phyloP scores from a whole-genome alignment of 2,329 filamentous ascomycete genomes.

The Aaosphaeria arxii region DNA sequence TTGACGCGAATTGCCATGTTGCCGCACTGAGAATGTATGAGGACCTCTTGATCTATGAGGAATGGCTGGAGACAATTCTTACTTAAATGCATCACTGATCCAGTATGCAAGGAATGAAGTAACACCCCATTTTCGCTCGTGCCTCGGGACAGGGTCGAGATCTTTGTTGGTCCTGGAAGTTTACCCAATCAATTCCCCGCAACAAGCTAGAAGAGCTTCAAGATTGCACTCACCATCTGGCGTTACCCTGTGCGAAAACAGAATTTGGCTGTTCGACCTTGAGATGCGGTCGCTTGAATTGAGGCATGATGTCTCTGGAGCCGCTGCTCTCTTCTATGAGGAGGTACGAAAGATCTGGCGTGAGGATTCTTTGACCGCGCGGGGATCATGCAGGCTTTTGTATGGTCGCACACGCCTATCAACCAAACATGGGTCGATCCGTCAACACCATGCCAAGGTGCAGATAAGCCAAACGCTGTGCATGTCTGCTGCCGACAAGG shows the following conservation, averaged over 20 bases:
- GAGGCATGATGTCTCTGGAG: slow-evolving; percentile 14
- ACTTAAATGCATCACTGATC: slow-evolving; percentile 53
- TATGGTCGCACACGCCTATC: slow-evolving; percentile 1
- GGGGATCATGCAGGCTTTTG: background rate
- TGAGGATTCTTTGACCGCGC: no score
- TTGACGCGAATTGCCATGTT: slow-evolving; percentile 52
- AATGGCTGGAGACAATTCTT: slow-evolving; percentile 1
- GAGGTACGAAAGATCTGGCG: no score
- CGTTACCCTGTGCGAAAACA: slow-evolving; percentile 43
- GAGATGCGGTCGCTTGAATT: slow-evolving; percentile 39
- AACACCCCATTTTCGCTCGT: slow-evolving; percentile 46
- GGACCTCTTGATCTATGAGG: background rate
- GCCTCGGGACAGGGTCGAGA: slow-evolving; percentile 47
- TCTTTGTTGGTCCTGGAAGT: slow-evolving; percentile 45
- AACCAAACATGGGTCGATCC: background rate
- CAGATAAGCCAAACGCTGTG: no score
- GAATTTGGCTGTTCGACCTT: slow-evolving; percentile 46
- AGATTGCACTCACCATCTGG: slow-evolving; percentile 25
- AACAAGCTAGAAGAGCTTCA: background rate
- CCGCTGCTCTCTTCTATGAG: no score
- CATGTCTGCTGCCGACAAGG: no score
- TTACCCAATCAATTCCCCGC: background rate
- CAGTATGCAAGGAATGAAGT: slow-evolving; percentile 50
- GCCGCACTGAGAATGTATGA: slow-evolving; percentile 33
- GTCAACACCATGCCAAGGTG: background rate